phyloP scores from a whole-genome alignment of 495 filamentous ascomycete species.

The Emericellopsis terricola region DNA sequence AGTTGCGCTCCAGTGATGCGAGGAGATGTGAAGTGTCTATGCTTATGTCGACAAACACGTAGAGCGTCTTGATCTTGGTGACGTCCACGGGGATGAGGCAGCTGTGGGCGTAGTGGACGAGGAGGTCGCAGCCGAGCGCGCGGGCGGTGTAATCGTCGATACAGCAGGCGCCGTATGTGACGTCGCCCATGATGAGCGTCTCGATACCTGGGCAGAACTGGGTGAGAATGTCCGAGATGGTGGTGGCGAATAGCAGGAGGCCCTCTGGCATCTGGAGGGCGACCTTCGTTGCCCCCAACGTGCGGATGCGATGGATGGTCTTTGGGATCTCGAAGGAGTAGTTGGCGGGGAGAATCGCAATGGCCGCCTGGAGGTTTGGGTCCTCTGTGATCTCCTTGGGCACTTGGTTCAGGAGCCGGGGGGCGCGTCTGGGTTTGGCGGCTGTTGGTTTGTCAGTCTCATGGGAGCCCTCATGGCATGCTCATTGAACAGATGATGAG shows the following conservation, averaged over 20 bases:
- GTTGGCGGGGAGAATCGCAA: slow-evolving; percentile 72
- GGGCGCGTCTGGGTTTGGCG: slow-evolving; percentile 44
- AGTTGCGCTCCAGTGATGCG: slow-evolving; percentile 77
- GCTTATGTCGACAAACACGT: slow-evolving; percentile 95
- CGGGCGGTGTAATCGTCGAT: slow-evolving; percentile 97
- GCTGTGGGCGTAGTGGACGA: slow-evolving; percentile 94
- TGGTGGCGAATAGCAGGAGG: slow-evolving; percentile 87
- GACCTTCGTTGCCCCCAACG: slow-evolving; percentile 54
- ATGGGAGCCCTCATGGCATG: not conserved
- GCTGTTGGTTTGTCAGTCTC: slow-evolving; percentile 15
- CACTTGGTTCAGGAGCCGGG: slow-evolving; percentile 73
- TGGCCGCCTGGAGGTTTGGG: slow-evolving; percentile 73
- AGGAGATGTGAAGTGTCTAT: slow-evolving; percentile 82
- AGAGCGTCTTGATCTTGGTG: slow-evolving; percentile 86
- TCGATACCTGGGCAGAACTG: slow-evolving; percentile 82
- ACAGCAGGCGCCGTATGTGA: slow-evolving; percentile 97
- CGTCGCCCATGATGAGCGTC: slow-evolving; percentile 96
- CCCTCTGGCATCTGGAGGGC: slow-evolving; percentile 95
- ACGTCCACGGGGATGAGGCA: slow-evolving; percentile 93
- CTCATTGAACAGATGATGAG: not conserved
- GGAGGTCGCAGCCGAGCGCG: slow-evolving; percentile 81
- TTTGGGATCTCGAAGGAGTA: slow-evolving; percentile 98
- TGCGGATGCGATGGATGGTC: slow-evolving; percentile 86
- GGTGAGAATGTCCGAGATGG: slow-evolving; percentile 91
- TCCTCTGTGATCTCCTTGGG: slow-evolving; percentile 75